Conservation (phyloP, 371 early-diverging fungal species). For the Lichtheimia corymbifera region DNA sequence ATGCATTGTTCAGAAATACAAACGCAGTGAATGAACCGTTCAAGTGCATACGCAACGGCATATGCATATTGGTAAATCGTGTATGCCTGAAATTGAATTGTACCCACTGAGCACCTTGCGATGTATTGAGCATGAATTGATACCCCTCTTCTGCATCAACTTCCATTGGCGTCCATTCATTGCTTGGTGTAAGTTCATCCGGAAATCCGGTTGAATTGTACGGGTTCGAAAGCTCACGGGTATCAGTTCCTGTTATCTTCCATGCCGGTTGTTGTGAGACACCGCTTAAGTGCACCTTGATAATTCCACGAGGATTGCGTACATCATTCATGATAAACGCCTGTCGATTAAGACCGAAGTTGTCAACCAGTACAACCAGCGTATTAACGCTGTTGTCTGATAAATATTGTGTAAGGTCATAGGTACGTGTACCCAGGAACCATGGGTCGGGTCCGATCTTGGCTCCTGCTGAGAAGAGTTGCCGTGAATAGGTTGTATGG, state of each 20-base stretch:
- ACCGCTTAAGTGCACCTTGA: slow-evolving; percentile 59
- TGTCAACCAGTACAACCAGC: slow-evolving; percentile 72
- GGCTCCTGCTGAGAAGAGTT: slow-evolving; percentile 61
- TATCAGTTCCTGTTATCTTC: slow-evolving; percentile 83
- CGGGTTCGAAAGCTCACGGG: slow-evolving; percentile 51
- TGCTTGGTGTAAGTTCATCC: slow-evolving; percentile 51
- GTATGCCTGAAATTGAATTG: slow-evolving; percentile 26
- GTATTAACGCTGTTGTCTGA: slow-evolving; percentile 48
- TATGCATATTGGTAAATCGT: slow-evolving; percentile 18
- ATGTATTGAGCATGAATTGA: slow-evolving; percentile 17
- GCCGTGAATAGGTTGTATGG: slow-evolving; percentile 75
- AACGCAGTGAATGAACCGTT: slow-evolving; percentile 68
- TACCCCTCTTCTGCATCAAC: slow-evolving; percentile 10
- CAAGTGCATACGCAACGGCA: slow-evolving; percentile 68
- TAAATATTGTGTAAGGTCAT: slow-evolving; percentile 38
- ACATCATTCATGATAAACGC: slow-evolving; percentile 78
- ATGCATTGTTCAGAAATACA: slow-evolving; percentile 60
- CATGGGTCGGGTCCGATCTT: slow-evolving; percentile 77
- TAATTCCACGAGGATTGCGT: slow-evolving; percentile 75
- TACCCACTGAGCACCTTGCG: slow-evolving; percentile 39
- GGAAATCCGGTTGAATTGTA: slow-evolving; percentile 76
- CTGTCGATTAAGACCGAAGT: slow-evolving; percentile 76
- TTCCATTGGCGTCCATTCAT: slow-evolving; percentile 27
- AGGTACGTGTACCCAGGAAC: slow-evolving; percentile 53
- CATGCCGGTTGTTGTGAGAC: slow-evolving; percentile 45